Percentiles rank a stretch among this genome's conserved stretches.
These are phyloP conservation scores for Penicillium tannophilum DNA, from an alignment of 495 filamentous ascomycete species.

Conservation along the genomic window DNA sequence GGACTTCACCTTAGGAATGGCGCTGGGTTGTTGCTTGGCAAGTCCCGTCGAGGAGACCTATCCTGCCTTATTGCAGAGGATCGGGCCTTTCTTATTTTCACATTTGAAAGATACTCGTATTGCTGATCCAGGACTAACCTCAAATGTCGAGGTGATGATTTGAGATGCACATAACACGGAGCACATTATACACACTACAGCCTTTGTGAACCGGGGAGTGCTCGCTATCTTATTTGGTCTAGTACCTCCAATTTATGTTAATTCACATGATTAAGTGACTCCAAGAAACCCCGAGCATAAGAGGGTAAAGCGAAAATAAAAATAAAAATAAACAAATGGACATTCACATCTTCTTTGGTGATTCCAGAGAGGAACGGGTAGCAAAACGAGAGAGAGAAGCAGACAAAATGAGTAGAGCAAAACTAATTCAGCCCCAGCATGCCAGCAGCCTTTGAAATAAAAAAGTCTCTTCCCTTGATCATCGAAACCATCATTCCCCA, in stretches of 20 bases:
- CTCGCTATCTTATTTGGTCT: too few species aligned
- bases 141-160: background rate
- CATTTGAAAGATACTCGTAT: background rate
- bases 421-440: background rate
- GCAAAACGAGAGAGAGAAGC: too few species aligned
- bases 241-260: too few species aligned
- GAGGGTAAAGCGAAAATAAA: too few species aligned
- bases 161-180: background rate
- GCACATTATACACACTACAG: background rate
- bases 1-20: background rate
- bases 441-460: background rate
- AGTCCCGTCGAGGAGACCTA: background rate
- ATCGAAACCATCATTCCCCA: slow-evolving; percentile 13
- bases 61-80: background rate
- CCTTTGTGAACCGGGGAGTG: background rate
- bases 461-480: slow-evolving; percentile 18
- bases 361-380: too few species aligned
- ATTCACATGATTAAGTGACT: background rate
- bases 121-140: background rate
- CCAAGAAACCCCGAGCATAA: too few species aligned
- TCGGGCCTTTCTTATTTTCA: background rate
- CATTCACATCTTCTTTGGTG: too few species aligned
- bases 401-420: too few species aligned
- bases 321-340: too few species aligned
- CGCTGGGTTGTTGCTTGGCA: background rate